These are phyloP conservation scores for Magnusiomyces suaveolens DNA, from an alignment of 1,139 yeast species.

Conservation along the genomic window DNA sequence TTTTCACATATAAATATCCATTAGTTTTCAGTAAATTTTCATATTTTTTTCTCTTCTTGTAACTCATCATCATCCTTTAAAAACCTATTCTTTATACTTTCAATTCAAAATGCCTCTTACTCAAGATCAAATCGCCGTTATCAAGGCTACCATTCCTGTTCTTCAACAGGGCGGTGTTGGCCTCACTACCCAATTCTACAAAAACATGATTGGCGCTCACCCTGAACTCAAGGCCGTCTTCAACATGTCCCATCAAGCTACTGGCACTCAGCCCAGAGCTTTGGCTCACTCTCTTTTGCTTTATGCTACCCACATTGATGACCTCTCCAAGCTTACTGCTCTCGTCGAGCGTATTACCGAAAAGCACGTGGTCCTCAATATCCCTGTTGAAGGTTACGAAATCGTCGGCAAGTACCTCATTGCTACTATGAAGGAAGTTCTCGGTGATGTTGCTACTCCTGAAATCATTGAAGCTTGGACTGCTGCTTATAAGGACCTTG, in stretches of 20 bases:
- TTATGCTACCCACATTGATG: constrained; percentile 57
- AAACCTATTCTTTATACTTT: neutral
- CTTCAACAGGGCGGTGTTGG: constrained; percentile 48
- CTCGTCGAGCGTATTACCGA: constrained; percentile 53
- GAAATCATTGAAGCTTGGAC: constrained; percentile 58
- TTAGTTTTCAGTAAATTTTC: neutral
- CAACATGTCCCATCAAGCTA: constrained; percentile 49
- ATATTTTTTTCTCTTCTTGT: constrained; percentile 2
- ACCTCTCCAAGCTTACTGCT: constrained; percentile 43
- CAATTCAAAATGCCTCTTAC: constrained; percentile 18
- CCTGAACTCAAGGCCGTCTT: constrained; percentile 52
- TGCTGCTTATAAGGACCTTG: constrained; percentile 55
- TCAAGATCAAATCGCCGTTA: constrained; percentile 33
- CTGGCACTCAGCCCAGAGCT: constrained; percentile 52
- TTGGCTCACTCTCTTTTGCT: constrained; percentile 53
- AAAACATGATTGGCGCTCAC: constrained; percentile 43
- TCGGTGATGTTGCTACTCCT: constrained; percentile 51
- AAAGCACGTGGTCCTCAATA: constrained; percentile 57
- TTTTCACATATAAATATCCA: no score
- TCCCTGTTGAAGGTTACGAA: constrained; percentile 55
- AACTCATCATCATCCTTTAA: neutral
- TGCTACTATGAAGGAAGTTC: constrained; percentile 43
- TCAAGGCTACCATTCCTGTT: constrained; percentile 51
- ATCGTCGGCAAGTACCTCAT: constrained; percentile 51
- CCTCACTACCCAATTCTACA: constrained; percentile 47